phyloP scores from a whole-genome alignment of 495 filamentous ascomycete genomes.

The Hyaloscypha variabilis region DNA sequence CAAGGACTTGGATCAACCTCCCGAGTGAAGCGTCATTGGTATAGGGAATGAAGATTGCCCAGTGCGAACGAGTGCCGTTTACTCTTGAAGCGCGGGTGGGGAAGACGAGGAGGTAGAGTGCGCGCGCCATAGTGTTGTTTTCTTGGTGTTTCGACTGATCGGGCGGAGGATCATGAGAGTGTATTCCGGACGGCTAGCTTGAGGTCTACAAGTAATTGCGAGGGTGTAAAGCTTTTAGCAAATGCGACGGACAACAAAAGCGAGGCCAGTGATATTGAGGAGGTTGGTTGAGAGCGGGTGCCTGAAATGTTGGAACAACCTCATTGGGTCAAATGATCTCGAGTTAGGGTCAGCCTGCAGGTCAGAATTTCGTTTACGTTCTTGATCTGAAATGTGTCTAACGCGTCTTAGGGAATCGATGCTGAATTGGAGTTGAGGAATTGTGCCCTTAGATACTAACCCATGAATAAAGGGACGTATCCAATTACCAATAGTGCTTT shows the following conservation, averaged over 20 bases:
- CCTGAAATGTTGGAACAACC: not conserved
- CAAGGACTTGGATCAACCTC: constrained; percentile 17
- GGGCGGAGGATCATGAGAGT: not conserved
- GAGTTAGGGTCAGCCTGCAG: too few species aligned
- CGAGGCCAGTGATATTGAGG: not conserved
- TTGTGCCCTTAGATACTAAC: too few species aligned
- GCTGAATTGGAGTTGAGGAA: too few species aligned
- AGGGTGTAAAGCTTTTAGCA: not conserved
- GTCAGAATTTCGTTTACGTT: too few species aligned
- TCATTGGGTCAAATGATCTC: too few species aligned
- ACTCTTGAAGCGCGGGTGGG: constrained; percentile 12
- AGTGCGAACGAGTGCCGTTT: constrained; percentile 16
- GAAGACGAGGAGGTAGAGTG: constrained; percentile 8
- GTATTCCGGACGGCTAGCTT: too few species aligned
- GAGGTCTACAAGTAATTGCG: too few species aligned
- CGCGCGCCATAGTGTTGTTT: not conserved
- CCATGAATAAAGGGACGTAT: too few species aligned
- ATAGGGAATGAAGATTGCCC: constrained; percentile 14
- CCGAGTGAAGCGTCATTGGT: not conserved
- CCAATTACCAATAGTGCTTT: too few species aligned
- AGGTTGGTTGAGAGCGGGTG: not conserved
- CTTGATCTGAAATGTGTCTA: too few species aligned
- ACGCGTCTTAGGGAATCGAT: too few species aligned
- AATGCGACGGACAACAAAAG: not conserved
- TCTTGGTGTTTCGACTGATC: not conserved